Evolutionary conservation across 129 eudicot genomes (phyloP), one percentile per base, ranked within the genome.

Genomic region (Mikania micrantha): DNA sequence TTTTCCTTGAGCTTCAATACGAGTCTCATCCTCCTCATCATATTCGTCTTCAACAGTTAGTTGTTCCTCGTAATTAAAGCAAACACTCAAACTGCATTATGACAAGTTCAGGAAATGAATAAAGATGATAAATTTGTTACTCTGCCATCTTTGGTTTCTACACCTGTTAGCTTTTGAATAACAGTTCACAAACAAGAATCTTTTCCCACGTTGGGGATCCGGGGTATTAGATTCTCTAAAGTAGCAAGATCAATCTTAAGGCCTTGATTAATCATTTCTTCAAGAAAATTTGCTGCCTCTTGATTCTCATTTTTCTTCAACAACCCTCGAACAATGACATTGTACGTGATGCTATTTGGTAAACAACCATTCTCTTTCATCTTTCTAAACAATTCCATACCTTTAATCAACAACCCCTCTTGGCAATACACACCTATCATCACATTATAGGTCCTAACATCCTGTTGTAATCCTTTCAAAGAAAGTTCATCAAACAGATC

Each of bases 321-420:
- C 35, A 70, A 64, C 27, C 21, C 72, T 53, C 35, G 52, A 54
- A 70, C 28, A 9, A 64, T 60, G 29, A 78, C 68, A 66, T 64
- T 50, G 39, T 54, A 64, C n/a, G 63, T 44, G 34, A 64, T 16
- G 9, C 60, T 70, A 69, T 77, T 16, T 5, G 64, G 76, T 35
- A 49, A 25, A 52, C 64, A 69, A 34, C 58, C 62, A 61, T 61
- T 34, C 34, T 68, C 60, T 53, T 70, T 59, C 72, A 77, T 77
- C 4, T 42, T 70, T 25, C 11, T 19, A 32, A 71, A 15, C 66
- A 69, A 34, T 41, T 54, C 62, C 61, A 53, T 67, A 4, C 69
- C 69, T 75, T 75, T 17, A 27, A 8, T 24, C 4, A 67, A 21
- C 4, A 32, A 60, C 39, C 69, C 79, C 2, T 41, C 47, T 47